Conservation (phyloP, 768 basidiomycete species). For the Pulveroboletus ravenelii region DNA sequence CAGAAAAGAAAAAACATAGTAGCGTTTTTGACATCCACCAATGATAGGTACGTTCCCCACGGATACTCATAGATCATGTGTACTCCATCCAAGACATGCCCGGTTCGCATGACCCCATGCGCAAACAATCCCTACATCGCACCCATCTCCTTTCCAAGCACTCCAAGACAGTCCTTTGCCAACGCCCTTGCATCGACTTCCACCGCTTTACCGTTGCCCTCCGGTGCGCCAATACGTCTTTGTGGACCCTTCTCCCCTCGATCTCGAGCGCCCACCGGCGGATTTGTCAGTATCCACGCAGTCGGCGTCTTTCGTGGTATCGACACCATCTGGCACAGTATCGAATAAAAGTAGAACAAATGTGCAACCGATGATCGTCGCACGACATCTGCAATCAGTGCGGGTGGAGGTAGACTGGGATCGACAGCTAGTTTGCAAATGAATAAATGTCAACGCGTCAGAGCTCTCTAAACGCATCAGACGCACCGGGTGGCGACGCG, state of each 20-base stretch:
- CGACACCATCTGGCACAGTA: slow-evolving; percentile 75
- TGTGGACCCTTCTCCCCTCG: slow-evolving; percentile 7
- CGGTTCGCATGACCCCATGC: not conserved
- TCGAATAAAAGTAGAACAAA: slow-evolving; percentile 81
- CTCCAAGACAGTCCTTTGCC: slow-evolving; percentile 62
- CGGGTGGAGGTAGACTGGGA: slow-evolving; percentile 42
- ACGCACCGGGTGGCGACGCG: slow-evolving; percentile 51
- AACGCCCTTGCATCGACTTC: slow-evolving; percentile 64
- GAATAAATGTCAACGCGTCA: not conserved
- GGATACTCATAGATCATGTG: not conserved
- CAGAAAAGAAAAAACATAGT: not conserved
- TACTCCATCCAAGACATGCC: not conserved
- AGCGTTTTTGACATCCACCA: not conserved
- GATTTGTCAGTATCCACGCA: slow-evolving; percentile 48
- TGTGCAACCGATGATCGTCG: slow-evolving; percentile 76
- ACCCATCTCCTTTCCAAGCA: slow-evolving; percentile 74
- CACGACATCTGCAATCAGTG: slow-evolving; percentile 64
- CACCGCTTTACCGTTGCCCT: slow-evolving; percentile 23
- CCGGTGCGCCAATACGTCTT: slow-evolving; percentile 21
- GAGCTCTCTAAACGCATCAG: not conserved
- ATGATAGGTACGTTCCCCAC: not conserved
- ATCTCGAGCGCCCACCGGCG: slow-evolving; percentile 8
- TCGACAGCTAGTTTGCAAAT: slow-evolving; percentile 34
- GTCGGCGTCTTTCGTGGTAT: slow-evolving; percentile 64
- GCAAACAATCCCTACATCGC: slow-evolving; percentile 19